Evolutionary conservation across 208 protist species (phyloP), one percentile per base, ranked within the genome.

Genomic region (Acanthamoeba royreba): DNA sequence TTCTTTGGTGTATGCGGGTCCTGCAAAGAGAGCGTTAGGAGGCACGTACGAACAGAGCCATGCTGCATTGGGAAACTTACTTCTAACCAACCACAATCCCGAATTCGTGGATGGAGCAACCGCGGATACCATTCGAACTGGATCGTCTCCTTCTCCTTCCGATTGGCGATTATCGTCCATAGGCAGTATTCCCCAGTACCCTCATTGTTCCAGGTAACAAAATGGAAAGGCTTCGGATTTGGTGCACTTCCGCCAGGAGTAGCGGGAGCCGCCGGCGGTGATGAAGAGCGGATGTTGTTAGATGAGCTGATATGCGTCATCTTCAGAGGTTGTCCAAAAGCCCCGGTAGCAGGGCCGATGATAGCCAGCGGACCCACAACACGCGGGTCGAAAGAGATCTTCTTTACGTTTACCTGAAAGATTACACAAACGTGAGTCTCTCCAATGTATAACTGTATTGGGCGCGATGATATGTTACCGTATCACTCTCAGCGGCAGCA

Each of bases 101-200:
- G 52, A 38, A 83, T 92, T 42, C 38, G n/a, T 53, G 86, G 66
- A 35, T 52, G 72, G 1, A 92, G 31, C 43, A 92, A 40, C 40
- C 58, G 86, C n/a, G 66, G 86, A 53, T 92, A 83, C 63, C 86
- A 92, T 52, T 92, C 86, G 31, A 74, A 92, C 52, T 92, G 77
- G 15, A 87, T 87, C n/a, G 77, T 87, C 25, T 87, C 77, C 77
- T 87, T 87, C 47, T 87, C 77, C 47, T 58, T 87, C 28, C 77
- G 77, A 87, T 87, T 87, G 77, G 77, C 77, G 47, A 87, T 87
- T 28, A 87, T 87, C 1, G 77, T 87, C 77, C 77, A 87, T 46
- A 87, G 77, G 31, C 77, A 87, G n/a, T 87, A 87, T 46, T 87
- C 77, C 31, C 77, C 77, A 25, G 42, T 87, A 28, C 77, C 77